Percentiles rank a stretch among this genome's conserved stretches.
Conservation (phyloP, 768 basidiomycete species). For the Podaxis carcinomalis region DNA sequence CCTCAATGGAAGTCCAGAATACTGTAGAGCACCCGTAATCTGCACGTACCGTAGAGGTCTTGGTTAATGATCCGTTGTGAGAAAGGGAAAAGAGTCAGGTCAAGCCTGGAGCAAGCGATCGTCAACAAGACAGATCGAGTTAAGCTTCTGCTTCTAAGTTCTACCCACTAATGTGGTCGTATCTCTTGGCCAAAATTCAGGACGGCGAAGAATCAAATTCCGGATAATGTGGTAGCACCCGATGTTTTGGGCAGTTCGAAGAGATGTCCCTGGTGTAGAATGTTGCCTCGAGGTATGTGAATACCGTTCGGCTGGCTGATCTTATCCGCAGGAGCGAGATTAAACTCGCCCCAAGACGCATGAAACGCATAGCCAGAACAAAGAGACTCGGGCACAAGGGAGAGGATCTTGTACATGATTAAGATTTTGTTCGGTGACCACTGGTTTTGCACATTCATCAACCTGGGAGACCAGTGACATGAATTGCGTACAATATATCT, state of each 20-base stretch:
- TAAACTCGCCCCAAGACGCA: not conserved
- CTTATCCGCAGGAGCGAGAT: not conserved
- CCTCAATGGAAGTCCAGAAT: conserved; percentile 29
- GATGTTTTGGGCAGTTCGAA: too few relatives aligned
- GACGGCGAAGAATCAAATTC: too few relatives aligned
- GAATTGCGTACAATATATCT: not conserved
- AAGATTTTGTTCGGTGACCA: not conserved
- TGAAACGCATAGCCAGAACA: not conserved
- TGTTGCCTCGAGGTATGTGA: not conserved
- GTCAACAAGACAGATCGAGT: too few relatives aligned
- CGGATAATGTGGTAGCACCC: too few relatives aligned
- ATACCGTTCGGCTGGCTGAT: not conserved
- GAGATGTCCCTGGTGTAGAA: not conserved
- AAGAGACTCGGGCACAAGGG: not conserved
- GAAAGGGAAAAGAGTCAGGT: too few relatives aligned
- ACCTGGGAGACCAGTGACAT: not conserved
- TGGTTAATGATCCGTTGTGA: too few relatives aligned
- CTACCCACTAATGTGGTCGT: too few relatives aligned
- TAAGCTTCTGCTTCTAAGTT: too few relatives aligned
- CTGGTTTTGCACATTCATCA: not conserved
- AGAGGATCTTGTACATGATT: not conserved
- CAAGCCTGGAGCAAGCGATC: too few relatives aligned
- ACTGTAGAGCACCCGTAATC: not conserved
- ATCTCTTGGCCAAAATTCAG: too few relatives aligned
- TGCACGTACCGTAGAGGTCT: too few relatives aligned